A percentile compares a stretch with the other conserved stretches of the same genome.
These are phyloP conservation scores for Kregervanrija delftensis DNA, from an alignment of 805 yeast species.

Conservation along the genomic window DNA sequence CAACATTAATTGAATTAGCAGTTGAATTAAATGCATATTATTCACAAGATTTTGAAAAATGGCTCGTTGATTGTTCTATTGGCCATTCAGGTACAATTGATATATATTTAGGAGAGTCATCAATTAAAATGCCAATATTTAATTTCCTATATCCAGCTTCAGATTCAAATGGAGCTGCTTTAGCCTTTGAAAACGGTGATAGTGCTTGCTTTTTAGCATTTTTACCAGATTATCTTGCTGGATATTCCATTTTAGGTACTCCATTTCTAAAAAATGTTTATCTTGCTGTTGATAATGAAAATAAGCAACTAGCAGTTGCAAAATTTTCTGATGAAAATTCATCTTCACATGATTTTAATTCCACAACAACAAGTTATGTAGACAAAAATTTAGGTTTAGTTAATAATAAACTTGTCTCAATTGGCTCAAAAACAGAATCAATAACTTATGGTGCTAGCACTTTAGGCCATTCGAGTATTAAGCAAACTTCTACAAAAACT, in stretches of 20 bases:
- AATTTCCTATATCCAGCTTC: constrained; percentile 37
- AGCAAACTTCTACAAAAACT: constrained; percentile 1
- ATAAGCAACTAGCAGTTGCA: constrained; percentile 42
- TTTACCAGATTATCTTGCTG: constrained; percentile 39
- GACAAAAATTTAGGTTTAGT: neutral
- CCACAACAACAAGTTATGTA: neutral
- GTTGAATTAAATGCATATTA: constrained; percentile 65
- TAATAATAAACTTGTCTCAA: neutral
- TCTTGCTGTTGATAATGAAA: constrained; percentile 60
- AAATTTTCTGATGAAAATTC: neutral
- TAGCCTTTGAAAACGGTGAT: constrained; percentile 47
- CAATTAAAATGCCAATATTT: constrained; percentile 42
- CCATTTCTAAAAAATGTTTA: constrained; percentile 48
- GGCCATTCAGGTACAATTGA: constrained; percentile 43
- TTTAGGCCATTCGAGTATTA: neutral
- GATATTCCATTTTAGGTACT: constrained; percentile 51
- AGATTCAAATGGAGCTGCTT: constrained; percentile 26
- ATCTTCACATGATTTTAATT: neutral
- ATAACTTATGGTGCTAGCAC: neutral
- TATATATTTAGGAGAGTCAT: constrained; percentile 42
- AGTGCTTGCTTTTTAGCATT: constrained; percentile 51
- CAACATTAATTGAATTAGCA: constrained; percentile 53
- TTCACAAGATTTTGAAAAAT: constrained; percentile 35
- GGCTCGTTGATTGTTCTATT: constrained; percentile 61
- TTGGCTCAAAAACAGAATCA: neutral